Conservation (phyloP, 768 basidiomycete genomes). For the Xerocomellus intermedius region DNA sequence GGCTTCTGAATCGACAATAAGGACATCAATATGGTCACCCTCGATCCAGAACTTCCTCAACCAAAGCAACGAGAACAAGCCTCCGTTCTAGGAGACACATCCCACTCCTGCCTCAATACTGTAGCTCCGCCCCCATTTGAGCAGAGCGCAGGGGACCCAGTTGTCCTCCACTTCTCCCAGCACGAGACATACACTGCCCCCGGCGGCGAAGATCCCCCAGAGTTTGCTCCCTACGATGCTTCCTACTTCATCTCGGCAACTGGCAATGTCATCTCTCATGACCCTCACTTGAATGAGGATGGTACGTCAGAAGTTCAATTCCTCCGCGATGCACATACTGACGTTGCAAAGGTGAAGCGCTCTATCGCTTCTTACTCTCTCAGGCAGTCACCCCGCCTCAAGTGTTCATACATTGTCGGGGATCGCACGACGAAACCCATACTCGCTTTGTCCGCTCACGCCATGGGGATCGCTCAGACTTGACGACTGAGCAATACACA, state of each 20-base stretch:
- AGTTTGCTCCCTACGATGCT: slow-evolving; percentile 62
- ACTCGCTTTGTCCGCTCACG: slow-evolving; percentile 44
- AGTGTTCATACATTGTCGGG: slow-evolving; percentile 47
- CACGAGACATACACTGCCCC: slow-evolving; percentile 21
- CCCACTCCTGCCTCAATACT: not conserved
- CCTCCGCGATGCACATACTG: not conserved
- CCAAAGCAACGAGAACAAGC: slow-evolving; percentile 3
- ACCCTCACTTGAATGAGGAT: slow-evolving; percentile 64
- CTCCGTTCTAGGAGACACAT: not conserved
- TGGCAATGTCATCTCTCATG: slow-evolving; percentile 66
- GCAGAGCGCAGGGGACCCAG: slow-evolving; percentile 23
- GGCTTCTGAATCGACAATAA: not conserved
- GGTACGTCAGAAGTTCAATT: slow-evolving; percentile 34
- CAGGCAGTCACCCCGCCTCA: slow-evolving; percentile 48
- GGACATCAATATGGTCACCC: slow-evolving; percentile 1
- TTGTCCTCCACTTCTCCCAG: slow-evolving; percentile 25
- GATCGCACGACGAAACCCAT: slow-evolving; percentile 55
- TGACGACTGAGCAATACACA: slow-evolving; percentile 49
- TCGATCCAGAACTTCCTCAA: slow-evolving; percentile 5
- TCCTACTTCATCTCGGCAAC: slow-evolving; percentile 48
- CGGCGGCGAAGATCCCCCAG: slow-evolving; percentile 54
- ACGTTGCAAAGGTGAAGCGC: slow-evolving; percentile 52
- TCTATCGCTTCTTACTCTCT: slow-evolving; percentile 70
- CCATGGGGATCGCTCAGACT: slow-evolving; percentile 33
- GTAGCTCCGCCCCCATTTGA: slow-evolving; percentile 28